Conservation (phyloP, 2,329 filamentous ascomycete species). For the Xylariaceae sp. region DNA sequence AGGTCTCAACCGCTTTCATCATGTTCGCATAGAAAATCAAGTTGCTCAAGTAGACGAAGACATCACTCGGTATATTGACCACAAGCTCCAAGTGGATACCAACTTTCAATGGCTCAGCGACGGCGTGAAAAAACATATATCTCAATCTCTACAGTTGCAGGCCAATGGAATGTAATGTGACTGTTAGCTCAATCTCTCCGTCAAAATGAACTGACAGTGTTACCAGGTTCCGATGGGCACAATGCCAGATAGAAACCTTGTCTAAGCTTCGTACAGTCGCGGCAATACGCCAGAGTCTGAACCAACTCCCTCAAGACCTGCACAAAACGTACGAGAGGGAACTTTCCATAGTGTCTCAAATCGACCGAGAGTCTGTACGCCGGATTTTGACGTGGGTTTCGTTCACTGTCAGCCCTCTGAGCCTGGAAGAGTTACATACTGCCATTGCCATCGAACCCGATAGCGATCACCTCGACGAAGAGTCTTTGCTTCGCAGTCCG, state of each 20-base stretch:
- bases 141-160: neutral
- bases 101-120: constrained; percentile 8
- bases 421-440: constrained; percentile 7
- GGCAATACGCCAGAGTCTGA: constrained; percentile 5
- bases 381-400: constrained; percentile 10
- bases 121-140: neutral
- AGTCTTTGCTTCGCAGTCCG: constrained; percentile 7
- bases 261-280: constrained; percentile 4
- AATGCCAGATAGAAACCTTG: constrained; percentile 10
- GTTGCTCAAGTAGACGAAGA: constrained; percentile 4
- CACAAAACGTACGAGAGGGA: constrained; percentile 9
- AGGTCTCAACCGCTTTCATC: neutral
- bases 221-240: constrained; percentile 12
- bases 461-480: constrained; percentile 5
- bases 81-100: constrained; percentile 3
- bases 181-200: neutral
- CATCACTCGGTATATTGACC: constrained; percentile 4
- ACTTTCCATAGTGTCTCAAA: neutral
- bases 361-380: constrained; percentile 2
- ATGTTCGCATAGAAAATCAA: constrained; percentile 6
- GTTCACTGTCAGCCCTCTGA: constrained; percentile 7
- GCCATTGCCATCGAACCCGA: constrained; percentile 8
- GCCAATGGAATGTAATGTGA: neutral
- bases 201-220: neutral
- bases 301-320: constrained; percentile 1